Base-by-base conservation (phyloP, 148 eudicot species). In the Rhododendron vialii region DNA sequence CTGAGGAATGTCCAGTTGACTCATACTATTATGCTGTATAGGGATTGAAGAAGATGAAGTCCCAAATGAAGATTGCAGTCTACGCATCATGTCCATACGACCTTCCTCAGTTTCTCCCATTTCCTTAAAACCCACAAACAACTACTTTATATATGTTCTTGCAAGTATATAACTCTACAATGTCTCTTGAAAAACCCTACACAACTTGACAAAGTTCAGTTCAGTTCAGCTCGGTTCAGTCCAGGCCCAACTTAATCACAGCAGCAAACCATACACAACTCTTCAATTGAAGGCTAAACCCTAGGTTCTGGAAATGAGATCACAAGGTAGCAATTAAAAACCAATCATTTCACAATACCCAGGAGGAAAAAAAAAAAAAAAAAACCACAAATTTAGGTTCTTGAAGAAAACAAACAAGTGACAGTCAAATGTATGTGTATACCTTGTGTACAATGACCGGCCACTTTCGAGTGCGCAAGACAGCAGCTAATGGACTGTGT, bases 71-170 rank as follows among this genome's bases (percentile, higher is more conserved):
- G 92, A 93, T 90, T 96, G 98, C 7, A 94, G 75, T 57, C 97
- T 92, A 83, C 93, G 96, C 86, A 90, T 92, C 93, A 92, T 88
- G 86, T 92, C 95, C 57, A 88, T 90, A 80, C 89, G 90, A 75
- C 89, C 93, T 78, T 93, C 93, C 84, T 93, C 98, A 76, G 90
- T 90, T 74, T 95, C 99, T 85, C 98, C 98, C 92, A 90, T 93
- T 87, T 75, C 24, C 35, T 84, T 75, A 77, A 80, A 83, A 78
- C 57, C 48, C 26, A 84, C 24, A 81, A 26, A 43, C 69, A 84
- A 30, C 33, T n/a, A 78, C 59, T 50, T 5, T 36, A 75, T 75
- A 0, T 36, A 38, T 35, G 7, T 71, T 14, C 76, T 71, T 14
- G 41, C 33, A 65, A 63, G 30, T 33, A 4, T 67, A 50, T 41